A percentile compares a stretch with the other conserved stretches of the same genome.
Conservation (phyloP, 2,329 filamentous ascomycete species). For the Neophaeococcomyces aloes region DNA sequence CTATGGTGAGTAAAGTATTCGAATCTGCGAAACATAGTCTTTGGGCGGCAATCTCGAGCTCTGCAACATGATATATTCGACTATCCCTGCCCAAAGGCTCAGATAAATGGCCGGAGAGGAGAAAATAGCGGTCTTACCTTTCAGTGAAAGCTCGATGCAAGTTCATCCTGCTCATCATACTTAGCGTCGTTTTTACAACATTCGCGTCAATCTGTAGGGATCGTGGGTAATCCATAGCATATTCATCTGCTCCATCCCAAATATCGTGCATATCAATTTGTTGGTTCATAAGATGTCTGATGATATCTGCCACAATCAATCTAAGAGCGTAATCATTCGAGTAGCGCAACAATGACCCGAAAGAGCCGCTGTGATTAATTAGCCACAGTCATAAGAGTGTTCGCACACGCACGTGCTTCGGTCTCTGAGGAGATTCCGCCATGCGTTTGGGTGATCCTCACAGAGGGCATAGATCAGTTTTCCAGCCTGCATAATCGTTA, state of each 20-base stretch:
- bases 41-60: neutral
- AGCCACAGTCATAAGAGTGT: neutral
- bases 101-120: too few relatives aligned
- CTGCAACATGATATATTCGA: neutral
- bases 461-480: neutral
- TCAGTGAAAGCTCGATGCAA: neutral
- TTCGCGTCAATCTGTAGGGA: neutral
- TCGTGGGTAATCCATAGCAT: slow-evolving; percentile 1
- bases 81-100: neutral
- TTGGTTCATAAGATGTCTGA: slow-evolving; percentile 9
- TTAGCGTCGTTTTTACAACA: neutral
- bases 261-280: neutral
- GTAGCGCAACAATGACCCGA: neutral
- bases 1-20: neutral
- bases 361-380: neutral
- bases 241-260: neutral
- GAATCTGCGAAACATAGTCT: neutral
- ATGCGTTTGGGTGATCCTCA: neutral
- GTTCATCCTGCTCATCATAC: neutral
- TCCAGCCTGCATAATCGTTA: neutral
- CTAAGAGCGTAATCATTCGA: slow-evolving; percentile 10
- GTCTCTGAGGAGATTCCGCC: neutral
- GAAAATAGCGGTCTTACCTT: too few relatives aligned
- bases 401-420: neutral
- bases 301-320: slow-evolving; percentile 15